Conservation (phyloP, 106 monocot species). For the Allium fistulosum region DNA sequence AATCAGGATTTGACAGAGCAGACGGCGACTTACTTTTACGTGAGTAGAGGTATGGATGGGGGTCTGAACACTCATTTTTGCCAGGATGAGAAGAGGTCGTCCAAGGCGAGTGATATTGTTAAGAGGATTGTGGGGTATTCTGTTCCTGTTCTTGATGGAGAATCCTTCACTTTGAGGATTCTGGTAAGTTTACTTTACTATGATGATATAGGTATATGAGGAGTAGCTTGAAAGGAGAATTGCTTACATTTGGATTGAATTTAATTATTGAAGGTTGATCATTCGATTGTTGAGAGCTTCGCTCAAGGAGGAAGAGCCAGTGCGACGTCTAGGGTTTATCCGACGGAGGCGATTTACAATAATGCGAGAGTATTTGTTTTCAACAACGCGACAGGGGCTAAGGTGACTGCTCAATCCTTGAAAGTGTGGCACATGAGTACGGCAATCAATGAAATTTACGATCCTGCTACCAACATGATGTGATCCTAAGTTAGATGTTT, state of each 20-base stretch:
- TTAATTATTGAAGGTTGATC: conserved; percentile 1
- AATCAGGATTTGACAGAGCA: conserved; percentile 28
- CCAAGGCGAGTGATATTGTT: conserved; percentile 52
- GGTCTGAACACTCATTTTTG: conserved; percentile 43
- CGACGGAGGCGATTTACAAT: conserved; percentile 5
- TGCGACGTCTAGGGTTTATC: conserved; percentile 1
- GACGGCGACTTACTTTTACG: conserved; percentile 61
- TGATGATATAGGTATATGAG: neutral
- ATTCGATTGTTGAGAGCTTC: conserved; percentile 4
- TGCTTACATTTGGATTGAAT: neutral
- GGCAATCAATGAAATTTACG: neutral
- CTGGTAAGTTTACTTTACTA: conserved; percentile 15
- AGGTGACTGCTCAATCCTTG: neutral
- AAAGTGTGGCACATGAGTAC: conserved; percentile 7
- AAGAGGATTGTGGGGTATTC: conserved; percentile 60
- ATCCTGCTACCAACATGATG: neutral
- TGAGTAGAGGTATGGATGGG: conserved; percentile 22
- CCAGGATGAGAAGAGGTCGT: conserved; percentile 71
- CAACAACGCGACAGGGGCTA: conserved; percentile 2
- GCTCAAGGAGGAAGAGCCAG: conserved; percentile 8
- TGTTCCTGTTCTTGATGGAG: conserved; percentile 71
- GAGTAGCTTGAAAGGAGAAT: too few species aligned
- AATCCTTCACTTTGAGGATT: conserved; percentile 53
- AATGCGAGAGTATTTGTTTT: neutral
- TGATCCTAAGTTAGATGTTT: too few species aligned